Percentiles rank a stretch among this genome's conserved stretches.
Conservation (phyloP, 768 basidiomycete species). For the Mycena kentingensis region DNA sequence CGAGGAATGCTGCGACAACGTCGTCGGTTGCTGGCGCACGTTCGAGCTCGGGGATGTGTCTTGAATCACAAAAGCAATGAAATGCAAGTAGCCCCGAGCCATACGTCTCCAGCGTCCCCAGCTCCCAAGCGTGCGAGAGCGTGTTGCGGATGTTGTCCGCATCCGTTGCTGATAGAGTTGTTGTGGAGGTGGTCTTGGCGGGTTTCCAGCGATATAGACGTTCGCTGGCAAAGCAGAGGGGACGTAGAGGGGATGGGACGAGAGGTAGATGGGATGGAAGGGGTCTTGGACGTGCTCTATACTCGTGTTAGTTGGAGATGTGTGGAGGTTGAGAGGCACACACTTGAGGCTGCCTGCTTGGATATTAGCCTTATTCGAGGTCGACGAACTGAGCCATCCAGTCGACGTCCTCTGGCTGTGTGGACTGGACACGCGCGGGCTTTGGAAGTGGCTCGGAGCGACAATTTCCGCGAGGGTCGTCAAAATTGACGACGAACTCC, state of each 20-base stretch:
- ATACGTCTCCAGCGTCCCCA: slow-evolving; percentile 23
- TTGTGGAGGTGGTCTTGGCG: background rate
- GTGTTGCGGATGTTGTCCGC: background rate
- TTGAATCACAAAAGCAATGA: slow-evolving; percentile 28
- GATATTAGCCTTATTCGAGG: background rate
- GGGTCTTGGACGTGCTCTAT: slow-evolving; percentile 6
- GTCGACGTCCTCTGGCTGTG: background rate
- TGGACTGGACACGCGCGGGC: background rate
- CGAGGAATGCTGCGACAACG: background rate
- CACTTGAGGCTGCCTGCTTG: background rate
- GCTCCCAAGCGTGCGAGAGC: slow-evolving; percentile 7
- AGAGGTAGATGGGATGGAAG: background rate
- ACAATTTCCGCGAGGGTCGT: background rate
- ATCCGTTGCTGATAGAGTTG: background rate
- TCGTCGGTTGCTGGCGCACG: background rate
- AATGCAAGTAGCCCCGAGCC: slow-evolving; percentile 29
- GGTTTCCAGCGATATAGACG: slow-evolving; percentile 5
- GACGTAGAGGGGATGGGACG: background rate
- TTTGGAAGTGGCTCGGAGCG: background rate
- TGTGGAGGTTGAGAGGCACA: slow-evolving; percentile 23
- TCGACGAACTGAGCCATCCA: background rate
- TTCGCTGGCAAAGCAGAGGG: slow-evolving; percentile 1
- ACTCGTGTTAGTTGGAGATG: background rate
- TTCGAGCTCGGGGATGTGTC: background rate
- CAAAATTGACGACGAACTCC: background rate